These are phyloP conservation scores for Candida adriatica DNA, from an alignment of 805 yeast genomes.

Conservation along the genomic window DNA sequence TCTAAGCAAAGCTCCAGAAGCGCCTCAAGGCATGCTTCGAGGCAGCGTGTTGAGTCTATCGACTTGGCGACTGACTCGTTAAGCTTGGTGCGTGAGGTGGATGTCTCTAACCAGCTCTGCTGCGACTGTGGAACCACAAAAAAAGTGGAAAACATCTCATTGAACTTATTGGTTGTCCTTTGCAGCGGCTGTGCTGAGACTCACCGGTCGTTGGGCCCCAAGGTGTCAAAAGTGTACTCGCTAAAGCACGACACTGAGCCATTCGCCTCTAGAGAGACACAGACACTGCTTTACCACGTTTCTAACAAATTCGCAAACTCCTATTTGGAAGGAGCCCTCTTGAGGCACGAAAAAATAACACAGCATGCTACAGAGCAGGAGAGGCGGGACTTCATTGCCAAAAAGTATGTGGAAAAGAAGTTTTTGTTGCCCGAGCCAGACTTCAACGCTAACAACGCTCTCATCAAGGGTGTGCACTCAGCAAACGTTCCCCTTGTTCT, in stretches of 20 bases:
- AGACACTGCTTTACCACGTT: constrained; percentile 48
- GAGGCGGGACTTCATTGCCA: constrained; percentile 52
- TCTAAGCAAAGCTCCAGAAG: not conserved
- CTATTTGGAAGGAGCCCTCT: constrained; percentile 47
- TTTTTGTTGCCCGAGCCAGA: constrained; percentile 27
- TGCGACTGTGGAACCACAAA: constrained; percentile 69
- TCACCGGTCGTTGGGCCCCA: constrained; percentile 84
- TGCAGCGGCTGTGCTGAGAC: constrained; percentile 85
- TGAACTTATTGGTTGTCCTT: constrained; percentile 61
- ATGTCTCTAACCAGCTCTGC: constrained; percentile 56
- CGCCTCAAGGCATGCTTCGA: not conserved
- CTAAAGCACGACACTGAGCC: constrained; percentile 60
- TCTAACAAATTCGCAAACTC: constrained; percentile 50
- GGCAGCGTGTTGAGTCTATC: no score
- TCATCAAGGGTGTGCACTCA: constrained; percentile 47
- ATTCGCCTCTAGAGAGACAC: constrained; percentile 51
- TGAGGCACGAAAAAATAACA: constrained; percentile 22
- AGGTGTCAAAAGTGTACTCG: constrained; percentile 71
- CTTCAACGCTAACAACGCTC: constrained; percentile 26
- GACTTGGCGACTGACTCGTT: constrained; percentile 4
- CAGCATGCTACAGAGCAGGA: constrained; percentile 34
- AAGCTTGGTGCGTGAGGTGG: constrained; percentile 25
- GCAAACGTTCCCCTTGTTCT: constrained; percentile 41
- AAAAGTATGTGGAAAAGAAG: constrained; percentile 54
- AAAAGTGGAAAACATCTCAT: constrained; percentile 82